Evolutionary conservation across 805 yeast genomes (phyloP), one percentile per base, ranked within the genome.

Genomic region (Spathaspora arborariae): DNA sequence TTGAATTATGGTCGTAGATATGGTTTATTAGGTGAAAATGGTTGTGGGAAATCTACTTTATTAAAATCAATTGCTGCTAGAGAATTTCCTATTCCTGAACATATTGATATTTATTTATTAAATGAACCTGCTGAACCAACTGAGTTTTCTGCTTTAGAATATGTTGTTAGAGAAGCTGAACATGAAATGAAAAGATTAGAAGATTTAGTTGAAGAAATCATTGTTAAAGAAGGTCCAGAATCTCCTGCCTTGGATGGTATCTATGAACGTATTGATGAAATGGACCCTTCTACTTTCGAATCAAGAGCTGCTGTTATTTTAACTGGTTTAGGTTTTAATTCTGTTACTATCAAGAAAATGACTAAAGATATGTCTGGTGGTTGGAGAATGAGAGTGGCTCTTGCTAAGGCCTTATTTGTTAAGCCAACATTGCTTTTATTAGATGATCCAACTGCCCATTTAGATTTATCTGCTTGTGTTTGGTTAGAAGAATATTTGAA

Each of bases 331-430:
- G 99, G 99, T 62, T 94, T 94, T 84, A 88, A 87, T 72, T 63
- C 85, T 47, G 71, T 72, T 56, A 92, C 98, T 47, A 92, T 94
- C 63, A 78, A 80, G 65, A 94, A 94, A 80, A 85, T 84, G 74
- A 94, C 99, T 62, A 91, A 89, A 72, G 98, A 94, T 65, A 94
- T 94, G 99, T 89, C 97, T 64, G 99, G 99, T 81, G 99, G 99
- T 68, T 94, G 99, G 99, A 90, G 90, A 78, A 94, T 94, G 99
- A 89, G 99, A 76, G 99, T 94, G 52, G 98, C 99, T 39, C 78
- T 94, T 52, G 96, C 97, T 51, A 94, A 94, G 74, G 99, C 99
- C 24, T 79, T 94, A 59, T 94, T 94, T 77, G 98, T 94, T 56
- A 92, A 94, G 78, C 99, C 99, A 64, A 91, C 98, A 44, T 74